phyloP scores from a whole-genome alignment of 2,329 filamentous ascomycete genomes.

The Talaromyces verruculosus region DNA sequence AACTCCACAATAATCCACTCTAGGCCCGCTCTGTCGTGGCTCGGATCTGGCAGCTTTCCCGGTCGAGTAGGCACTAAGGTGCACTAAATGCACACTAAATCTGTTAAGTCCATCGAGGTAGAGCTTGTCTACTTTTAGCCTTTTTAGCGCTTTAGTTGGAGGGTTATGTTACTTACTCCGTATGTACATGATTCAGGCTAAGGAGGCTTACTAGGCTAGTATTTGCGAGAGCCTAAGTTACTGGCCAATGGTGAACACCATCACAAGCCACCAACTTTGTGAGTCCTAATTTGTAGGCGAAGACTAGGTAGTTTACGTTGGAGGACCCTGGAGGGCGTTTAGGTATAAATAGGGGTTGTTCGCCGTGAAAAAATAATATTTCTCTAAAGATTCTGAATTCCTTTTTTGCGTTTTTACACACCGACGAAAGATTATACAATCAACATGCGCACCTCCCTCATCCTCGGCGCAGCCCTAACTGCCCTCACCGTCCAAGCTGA shows the following conservation, averaged over 20 bases:
- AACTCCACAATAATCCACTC: background rate
- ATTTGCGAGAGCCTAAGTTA: too few relatives aligned
- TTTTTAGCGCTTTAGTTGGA: background rate
- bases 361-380: background rate
- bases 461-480: background rate
- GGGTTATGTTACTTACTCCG: too few relatives aligned
- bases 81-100: too few relatives aligned
- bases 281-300: background rate
- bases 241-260: background rate
- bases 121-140: background rate
- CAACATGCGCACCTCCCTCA: conserved; percentile 2
- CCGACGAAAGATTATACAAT: background rate
- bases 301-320: too few relatives aligned
- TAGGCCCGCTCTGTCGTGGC: background rate
- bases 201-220: too few relatives aligned
- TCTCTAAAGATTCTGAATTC: background rate
- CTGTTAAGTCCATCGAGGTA: background rate
- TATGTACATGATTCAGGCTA: background rate
- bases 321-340: background rate
- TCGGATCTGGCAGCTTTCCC: background rate
- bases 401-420: background rate
- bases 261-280: background rate
- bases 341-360: background rate
- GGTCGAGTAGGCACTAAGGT: background rate
- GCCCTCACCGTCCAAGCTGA: conserved; percentile 5